Conservation (phyloP, 148 eudicot species). For the Arctostaphylos glauca region DNA sequence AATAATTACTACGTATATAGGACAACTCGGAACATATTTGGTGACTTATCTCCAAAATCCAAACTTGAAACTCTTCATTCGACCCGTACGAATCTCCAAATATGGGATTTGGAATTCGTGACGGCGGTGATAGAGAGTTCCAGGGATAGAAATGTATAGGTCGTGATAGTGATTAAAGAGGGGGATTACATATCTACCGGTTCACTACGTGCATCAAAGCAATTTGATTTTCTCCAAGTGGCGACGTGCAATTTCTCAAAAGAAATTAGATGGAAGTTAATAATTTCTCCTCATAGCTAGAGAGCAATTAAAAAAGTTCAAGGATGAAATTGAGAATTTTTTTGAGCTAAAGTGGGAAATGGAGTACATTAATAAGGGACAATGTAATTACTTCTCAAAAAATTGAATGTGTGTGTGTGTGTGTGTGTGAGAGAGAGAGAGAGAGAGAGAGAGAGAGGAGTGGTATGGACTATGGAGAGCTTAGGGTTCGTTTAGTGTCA, state of each 20-base stretch:
- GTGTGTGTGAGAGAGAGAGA: background rate
- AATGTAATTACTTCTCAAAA: background rate
- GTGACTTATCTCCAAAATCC: background rate
- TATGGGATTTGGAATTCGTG: background rate
- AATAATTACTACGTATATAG: no score
- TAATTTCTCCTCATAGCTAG: no score
- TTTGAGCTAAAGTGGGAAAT: background rate
- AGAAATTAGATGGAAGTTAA: no score
- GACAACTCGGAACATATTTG: no score
- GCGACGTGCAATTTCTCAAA: no score
- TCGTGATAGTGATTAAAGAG: no score
- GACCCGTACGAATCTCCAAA: background rate
- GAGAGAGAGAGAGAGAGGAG: background rate
- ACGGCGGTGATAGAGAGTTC: no score
- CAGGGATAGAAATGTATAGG: no score
- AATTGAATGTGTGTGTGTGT: background rate
- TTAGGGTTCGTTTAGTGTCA: background rate
- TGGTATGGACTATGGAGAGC: constrained; percentile 11
- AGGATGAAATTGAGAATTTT: background rate
- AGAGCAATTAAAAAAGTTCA: no score
- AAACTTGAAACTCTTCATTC: background rate
- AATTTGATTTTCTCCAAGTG: background rate
- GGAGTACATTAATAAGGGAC: background rate
- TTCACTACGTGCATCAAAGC: no score
- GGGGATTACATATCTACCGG: no score